Percentiles rank a stretch among this genome's conserved stretches.
These are phyloP conservation scores for Kuraishia ogatae DNA, from an alignment of 805 yeast species.

Conservation along the genomic window DNA sequence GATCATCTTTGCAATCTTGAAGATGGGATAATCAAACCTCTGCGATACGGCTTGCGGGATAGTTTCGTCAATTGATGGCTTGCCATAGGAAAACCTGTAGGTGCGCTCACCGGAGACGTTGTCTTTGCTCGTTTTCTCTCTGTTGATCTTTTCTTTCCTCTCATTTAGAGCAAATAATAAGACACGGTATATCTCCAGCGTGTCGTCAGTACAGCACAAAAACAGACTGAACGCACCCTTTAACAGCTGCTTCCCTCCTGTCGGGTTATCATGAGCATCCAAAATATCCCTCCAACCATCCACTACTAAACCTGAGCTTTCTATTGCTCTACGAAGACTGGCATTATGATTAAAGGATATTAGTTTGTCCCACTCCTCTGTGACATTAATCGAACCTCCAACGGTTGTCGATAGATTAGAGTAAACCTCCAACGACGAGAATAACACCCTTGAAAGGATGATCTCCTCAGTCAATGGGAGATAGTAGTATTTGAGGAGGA, in stretches of 20 bases:
- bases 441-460: conserved; percentile 19
- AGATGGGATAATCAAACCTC: background rate
- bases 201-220: conserved; percentile 20
- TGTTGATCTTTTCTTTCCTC: background rate
- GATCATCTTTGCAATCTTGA: background rate
- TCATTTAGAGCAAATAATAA: background rate
- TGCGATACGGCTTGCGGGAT: background rate
- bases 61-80: conserved; percentile 1
- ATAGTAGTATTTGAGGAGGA: conserved; percentile 34
- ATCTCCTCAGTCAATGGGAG: conserved; percentile 9
- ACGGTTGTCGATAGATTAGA: conserved; percentile 43
- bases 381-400: conserved; percentile 41
- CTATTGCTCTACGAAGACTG: conserved; percentile 13
- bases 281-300: conserved; percentile 11
- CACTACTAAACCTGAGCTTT: conserved; percentile 12
- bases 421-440: conserved; percentile 42
- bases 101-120: background rate
- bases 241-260: background rate
- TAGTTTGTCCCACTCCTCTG: conserved; percentile 32
- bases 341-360: conserved; percentile 17
- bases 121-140: too few relatives aligned
- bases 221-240: conserved; percentile 12
- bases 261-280: background rate
- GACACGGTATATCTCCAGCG: conserved; percentile 7
- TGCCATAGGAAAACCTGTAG: conserved; percentile 13